These are phyloP conservation scores for Entamoeba nuttalli DNA, from an alignment of 208 protist species.

Conservation along the genomic window DNA sequence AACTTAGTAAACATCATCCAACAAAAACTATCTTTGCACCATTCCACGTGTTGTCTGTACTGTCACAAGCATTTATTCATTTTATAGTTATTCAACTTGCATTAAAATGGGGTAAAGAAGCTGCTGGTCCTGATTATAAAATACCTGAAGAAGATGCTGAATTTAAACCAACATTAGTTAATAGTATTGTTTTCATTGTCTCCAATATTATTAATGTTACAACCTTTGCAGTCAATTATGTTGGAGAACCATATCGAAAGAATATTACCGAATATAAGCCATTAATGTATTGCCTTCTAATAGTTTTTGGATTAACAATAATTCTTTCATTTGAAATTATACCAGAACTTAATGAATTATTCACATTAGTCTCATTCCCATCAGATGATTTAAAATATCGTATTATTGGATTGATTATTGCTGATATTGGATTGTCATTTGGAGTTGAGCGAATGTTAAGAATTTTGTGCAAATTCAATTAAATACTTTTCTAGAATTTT, in stretches of 20 bases:
- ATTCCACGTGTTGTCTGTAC: constrained; percentile 75
- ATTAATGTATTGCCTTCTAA: constrained; percentile 1
- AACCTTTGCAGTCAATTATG: constrained; percentile 90
- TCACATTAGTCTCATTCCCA: neutral
- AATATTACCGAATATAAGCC: constrained; percentile 32
- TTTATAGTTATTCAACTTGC: constrained; percentile 65
- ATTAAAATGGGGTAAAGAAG: constrained; percentile 11
- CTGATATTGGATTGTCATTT: constrained; percentile 1
- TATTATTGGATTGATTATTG: neutral
- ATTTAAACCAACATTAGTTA: constrained; percentile 81
- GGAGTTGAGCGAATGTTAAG: neutral
- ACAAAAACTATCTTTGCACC: constrained; percentile 70
- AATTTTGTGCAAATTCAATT: neutral
- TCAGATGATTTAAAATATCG: neutral
- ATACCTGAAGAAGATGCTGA: constrained; percentile 46
- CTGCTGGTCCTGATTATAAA: neutral
- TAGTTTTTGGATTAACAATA: neutral
- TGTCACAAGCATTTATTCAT: constrained; percentile 81
- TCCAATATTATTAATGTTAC: constrained; percentile 68
- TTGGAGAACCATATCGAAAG: constrained; percentile 49
- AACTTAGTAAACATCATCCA: constrained; percentile 67
- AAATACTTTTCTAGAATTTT: neutral
- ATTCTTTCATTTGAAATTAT: neutral
- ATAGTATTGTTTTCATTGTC: constrained; percentile 84
- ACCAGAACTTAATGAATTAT: neutral